phyloP scores from a whole-genome alignment of 768 basidiomycete species.

The Dentipellis sp. region DNA sequence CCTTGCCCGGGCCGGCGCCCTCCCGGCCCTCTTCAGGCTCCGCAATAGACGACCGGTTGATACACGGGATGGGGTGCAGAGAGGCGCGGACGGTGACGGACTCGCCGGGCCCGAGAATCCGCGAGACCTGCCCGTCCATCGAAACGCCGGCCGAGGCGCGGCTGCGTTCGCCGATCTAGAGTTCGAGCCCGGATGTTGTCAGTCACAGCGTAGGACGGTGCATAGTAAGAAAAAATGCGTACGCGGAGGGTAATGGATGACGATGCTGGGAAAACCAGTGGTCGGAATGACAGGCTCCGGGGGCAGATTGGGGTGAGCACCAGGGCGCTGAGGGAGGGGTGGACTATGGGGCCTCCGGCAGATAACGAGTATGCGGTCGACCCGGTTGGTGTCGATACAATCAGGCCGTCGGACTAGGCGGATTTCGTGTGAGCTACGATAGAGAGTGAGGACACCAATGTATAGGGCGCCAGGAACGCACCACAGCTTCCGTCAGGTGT shows the following conservation, averaged over 20 bases:
- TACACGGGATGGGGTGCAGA: conserved; percentile 86
- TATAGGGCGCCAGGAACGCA: conserved; percentile 31
- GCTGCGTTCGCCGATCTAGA: conserved; percentile 75
- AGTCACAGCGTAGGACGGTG: background rate
- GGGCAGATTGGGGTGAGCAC: conserved; percentile 96
- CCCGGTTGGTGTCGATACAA: conserved; percentile 92
- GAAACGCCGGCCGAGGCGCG: conserved; percentile 84
- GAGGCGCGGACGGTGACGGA: conserved; percentile 80
- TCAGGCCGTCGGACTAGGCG: conserved; percentile 80
- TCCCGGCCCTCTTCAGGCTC: conserved; percentile 38
- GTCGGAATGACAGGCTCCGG: conserved; percentile 84
- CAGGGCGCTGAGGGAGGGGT: conserved; percentile 82
- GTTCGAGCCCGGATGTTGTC: background rate
- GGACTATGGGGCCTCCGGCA: conserved; percentile 92
- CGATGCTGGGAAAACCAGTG: conserved; percentile 81
- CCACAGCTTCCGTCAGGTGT: conserved; percentile 91
- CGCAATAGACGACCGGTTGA: conserved; percentile 75
- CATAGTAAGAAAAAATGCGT: conserved; percentile 16
- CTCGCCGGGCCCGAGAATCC: conserved; percentile 76
- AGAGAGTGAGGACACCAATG: background rate
- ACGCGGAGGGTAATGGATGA: conserved; percentile 70
- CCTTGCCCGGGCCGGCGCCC: conserved; percentile 70
- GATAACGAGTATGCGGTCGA: conserved; percentile 96
- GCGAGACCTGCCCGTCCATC: conserved; percentile 87
- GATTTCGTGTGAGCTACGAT: conserved; percentile 3